Conservation (phyloP, 2,329 filamentous ascomycete genomes). For the Pyrenophora seminiperda region DNA sequence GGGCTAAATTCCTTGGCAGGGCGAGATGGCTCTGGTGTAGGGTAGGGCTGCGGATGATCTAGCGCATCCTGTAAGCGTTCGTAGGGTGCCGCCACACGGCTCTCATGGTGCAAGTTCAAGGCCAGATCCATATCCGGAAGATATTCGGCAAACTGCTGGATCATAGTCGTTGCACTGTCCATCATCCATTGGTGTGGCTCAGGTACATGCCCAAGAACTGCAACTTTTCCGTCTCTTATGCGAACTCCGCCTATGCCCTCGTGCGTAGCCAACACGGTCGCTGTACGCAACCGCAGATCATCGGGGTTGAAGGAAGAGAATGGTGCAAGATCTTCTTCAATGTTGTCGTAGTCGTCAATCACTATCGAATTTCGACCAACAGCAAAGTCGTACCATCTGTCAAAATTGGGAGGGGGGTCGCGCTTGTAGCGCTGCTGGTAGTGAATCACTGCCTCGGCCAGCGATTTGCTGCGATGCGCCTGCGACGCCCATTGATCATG, state of each 20-base stretch:
- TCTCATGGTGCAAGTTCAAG: slow-evolving; percentile 67
- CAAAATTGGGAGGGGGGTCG: slow-evolving; percentile 64
- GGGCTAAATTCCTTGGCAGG: slow-evolving; percentile 44
- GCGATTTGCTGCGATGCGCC: slow-evolving; percentile 54
- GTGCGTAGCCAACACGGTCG: slow-evolving; percentile 57
- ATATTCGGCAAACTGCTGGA: slow-evolving; percentile 55
- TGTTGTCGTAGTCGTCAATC: slow-evolving; percentile 66
- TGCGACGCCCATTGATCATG: slow-evolving; percentile 58
- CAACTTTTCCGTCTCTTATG: slow-evolving; percentile 59
- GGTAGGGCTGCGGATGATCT: slow-evolving; percentile 31
- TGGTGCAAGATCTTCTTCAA: slow-evolving; percentile 61
- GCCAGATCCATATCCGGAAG: slow-evolving; percentile 68
- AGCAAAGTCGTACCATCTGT: slow-evolving; percentile 65
- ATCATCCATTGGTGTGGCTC: slow-evolving; percentile 65
- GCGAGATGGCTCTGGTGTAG: slow-evolving; percentile 28
- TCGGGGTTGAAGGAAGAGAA: slow-evolving; percentile 60
- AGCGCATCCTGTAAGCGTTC: slow-evolving; percentile 36
- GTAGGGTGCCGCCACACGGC: slow-evolving; percentile 60
- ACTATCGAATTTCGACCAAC: slow-evolving; percentile 57
- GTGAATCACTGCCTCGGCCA: slow-evolving; percentile 56
- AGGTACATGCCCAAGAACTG: slow-evolving; percentile 50
- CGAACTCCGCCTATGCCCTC: slow-evolving; percentile 62
- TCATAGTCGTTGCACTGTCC: slow-evolving; percentile 59
- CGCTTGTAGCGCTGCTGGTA: slow-evolving; percentile 60
- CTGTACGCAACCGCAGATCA: slow-evolving; percentile 59